Conservation (phyloP, 148 eudicot genomes). For the Persicaria tinctoria region DNA sequence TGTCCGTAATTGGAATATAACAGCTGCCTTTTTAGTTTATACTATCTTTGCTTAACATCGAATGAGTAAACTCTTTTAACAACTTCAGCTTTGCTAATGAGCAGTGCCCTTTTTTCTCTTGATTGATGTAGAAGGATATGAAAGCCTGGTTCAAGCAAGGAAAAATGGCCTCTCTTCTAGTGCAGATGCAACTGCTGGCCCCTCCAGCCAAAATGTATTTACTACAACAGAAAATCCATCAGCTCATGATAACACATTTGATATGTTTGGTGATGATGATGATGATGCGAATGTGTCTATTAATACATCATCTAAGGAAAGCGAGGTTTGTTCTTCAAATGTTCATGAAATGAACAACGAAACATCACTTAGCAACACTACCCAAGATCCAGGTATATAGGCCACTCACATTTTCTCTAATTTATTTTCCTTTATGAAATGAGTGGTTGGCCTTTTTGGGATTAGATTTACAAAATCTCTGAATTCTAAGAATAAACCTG, state of each 20-base stretch:
- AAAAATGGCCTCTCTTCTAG: conserved; percentile 17
- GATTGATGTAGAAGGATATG: conserved; percentile 66
- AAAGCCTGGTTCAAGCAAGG: conserved; percentile 62
- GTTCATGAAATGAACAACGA: conserved; percentile 22
- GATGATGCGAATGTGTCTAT: conserved; percentile 19
- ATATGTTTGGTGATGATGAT: conserved; percentile 88
- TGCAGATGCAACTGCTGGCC: background rate
- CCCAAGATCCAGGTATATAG: conserved; percentile 37
- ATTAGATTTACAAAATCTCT: background rate
- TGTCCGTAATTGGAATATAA: background rate
- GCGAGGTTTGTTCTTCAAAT: conserved; percentile 22
- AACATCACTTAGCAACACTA: conserved; percentile 17
- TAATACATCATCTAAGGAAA: conserved; percentile 30
- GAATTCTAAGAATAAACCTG: background rate
- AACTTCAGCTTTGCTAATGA: background rate
- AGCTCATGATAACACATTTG: conserved; percentile 22
- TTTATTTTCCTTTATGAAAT: background rate
- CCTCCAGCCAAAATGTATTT: background rate
- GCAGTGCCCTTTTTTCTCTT: conserved; percentile 11
- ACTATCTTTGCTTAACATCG: background rate
- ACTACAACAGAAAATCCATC: background rate
- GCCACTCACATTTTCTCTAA: conserved; percentile 9
- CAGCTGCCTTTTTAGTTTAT: background rate
- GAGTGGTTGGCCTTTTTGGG: background rate
- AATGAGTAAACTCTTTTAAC: background rate